Evolutionary conservation across 2,329 filamentous ascomycete species (phyloP), one percentile per base, ranked within the genome.

Genomic region (Teratosphaeria epicoccoides): DNA sequence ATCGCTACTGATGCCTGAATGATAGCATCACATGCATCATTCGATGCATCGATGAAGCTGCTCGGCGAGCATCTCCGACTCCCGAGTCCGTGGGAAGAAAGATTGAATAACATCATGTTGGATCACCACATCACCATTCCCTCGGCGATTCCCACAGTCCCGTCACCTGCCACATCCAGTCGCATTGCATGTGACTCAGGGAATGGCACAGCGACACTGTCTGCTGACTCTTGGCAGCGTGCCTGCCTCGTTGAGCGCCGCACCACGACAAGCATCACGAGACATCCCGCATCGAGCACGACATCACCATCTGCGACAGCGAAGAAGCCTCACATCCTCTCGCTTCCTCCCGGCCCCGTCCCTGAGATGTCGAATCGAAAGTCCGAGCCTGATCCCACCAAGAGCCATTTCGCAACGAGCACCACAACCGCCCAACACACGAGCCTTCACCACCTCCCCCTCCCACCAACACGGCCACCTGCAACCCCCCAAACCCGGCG

Each of bases 401-500:
- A 7, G 1, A 12, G 20, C 1, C 1, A 17, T 6, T 6, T 23
- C n/a, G 43, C 44, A 7, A 20, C 44, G 12, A 46, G n/a, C 11
- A 48, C 46, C 11, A 33, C 25, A 26, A 4, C 26, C 20, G 11
- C 28, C 29, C 24, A 1, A 20, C 24, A 3, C 22, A 23, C 24
- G 46, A n/a, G 17, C 28, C 24, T 93, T 96, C 68, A 85, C 85
- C 43, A 80, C 78, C 10, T 83, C 84, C 4, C 65, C 79, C 10
- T 64, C 73, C 52, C 69, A 72, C 50, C 72, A 69, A 47, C 93
- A 98, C 69, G 88, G 86, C 46, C 88, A 97, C 68, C 72, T 96
- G 61, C 81, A 83, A 51, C 80, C 86, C 25, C 91, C 93, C 1
- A 91, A 90, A 71, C 80, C 88, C 0, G 93, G 93, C 46, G 88